Evolutionary conservation across 2,329 filamentous ascomycete species (phyloP).

Genomic region (Aspergillus felis): DNA sequence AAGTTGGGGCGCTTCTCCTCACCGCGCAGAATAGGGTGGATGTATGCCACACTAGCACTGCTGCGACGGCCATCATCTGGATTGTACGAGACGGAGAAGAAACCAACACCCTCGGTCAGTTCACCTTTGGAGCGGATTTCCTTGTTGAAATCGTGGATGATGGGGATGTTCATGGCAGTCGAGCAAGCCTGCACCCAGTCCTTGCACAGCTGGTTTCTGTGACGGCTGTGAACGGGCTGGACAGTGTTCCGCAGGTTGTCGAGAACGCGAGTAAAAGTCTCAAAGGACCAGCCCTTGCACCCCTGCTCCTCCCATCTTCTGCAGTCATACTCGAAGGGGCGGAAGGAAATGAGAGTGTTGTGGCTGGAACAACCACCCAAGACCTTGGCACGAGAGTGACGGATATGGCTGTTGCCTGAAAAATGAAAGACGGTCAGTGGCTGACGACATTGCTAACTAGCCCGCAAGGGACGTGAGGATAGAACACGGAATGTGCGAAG

Average conservation of each 20-base stretch:
- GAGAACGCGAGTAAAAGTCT: constrained; percentile 74
- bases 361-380: constrained; percentile 89
- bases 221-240: constrained; percentile 78
- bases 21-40: constrained; percentile 82
- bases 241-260: constrained; percentile 87
- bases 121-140: constrained; percentile 71
- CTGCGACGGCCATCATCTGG: constrained; percentile 80
- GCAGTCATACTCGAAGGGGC: constrained; percentile 84
- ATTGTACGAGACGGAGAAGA: constrained; percentile 89
- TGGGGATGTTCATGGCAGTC: constrained; percentile 71
- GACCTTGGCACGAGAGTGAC: constrained; percentile 88
- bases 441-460: not conserved
- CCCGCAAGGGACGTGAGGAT: no score
- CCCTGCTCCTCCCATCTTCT: constrained; percentile 78
- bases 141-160: constrained; percentile 82
- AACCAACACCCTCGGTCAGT: constrained; percentile 73
- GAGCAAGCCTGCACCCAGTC: constrained; percentile 85
- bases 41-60: constrained; percentile 86
- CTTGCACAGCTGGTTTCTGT: constrained; percentile 85
- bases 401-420: constrained; percentile 80
- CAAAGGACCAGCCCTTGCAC: constrained; percentile 81
- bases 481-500: not conserved
- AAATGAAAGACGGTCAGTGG: not conserved
- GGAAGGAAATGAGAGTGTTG: constrained; percentile 91
- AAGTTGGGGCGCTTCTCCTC: constrained; percentile 80